phyloP scores from a whole-genome alignment of 768 basidiomycete species.

The Rhizopogon rudus region DNA sequence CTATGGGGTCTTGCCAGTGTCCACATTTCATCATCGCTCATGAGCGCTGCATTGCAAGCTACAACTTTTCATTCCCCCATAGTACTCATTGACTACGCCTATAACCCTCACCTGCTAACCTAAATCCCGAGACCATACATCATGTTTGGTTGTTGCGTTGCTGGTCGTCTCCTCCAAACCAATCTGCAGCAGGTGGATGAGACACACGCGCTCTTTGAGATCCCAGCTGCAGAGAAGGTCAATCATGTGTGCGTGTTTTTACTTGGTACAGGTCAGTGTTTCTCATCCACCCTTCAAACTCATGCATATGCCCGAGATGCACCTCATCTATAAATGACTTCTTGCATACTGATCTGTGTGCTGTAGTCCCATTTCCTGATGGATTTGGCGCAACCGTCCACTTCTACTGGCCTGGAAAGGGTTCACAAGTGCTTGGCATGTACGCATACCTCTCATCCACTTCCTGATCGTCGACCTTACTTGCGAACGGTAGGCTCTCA shows the following conservation, averaged over 20 bases:
- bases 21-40: conserved; percentile 1
- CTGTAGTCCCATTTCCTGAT: conserved; percentile 70
- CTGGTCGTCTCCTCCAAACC: conserved; percentile 74
- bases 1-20: background rate
- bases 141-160: conserved; percentile 81
- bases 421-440: conserved; percentile 85
- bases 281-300: background rate
- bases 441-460: conserved; percentile 31
- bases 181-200: conserved; percentile 79
- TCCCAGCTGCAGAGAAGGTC: conserved; percentile 64
- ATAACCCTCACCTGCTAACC: background rate
- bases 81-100: background rate
- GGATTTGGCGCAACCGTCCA: conserved; percentile 84
- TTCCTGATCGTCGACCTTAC: background rate
- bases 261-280: conserved; percentile 60
- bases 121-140: background rate
- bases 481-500: conserved; percentile 53
- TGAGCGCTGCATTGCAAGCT: background rate
- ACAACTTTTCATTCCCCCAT: background rate
- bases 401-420: conserved; percentile 82
- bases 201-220: conserved; percentile 76
- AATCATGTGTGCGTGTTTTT: conserved; percentile 88
- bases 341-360: background rate
- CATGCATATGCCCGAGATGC: conserved; percentile 40
- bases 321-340: conserved; percentile 66